Evolutionary conservation across 495 filamentous ascomycete species (phyloP).

Genomic region (Paragyromitra xinjiangensis): DNA sequence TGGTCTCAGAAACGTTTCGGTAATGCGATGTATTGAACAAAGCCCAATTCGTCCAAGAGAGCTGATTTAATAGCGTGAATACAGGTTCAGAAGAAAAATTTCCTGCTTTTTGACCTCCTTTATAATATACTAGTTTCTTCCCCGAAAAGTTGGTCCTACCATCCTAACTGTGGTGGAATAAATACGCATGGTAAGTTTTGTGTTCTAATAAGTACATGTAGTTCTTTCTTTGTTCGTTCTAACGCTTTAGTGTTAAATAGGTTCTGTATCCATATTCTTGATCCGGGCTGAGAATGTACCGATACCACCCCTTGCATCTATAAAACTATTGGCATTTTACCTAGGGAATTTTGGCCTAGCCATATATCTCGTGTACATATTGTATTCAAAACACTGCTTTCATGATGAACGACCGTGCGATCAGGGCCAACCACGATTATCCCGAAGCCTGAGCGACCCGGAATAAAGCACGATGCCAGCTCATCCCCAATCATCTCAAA

Average conservation of each 20-base stretch:
- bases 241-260: neutral
- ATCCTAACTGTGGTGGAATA: neutral
- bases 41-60: too few relatives aligned
- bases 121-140: neutral
- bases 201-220: neutral
- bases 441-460: neutral
- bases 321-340: constrained; percentile 9
- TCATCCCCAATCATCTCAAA: neutral
- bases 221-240: neutral
- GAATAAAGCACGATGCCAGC: neutral
- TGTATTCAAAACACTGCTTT: neutral
- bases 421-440: neutral
- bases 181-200: neutral
- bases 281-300: constrained; percentile 3
- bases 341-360: neutral
- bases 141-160: neutral
- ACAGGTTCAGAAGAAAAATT: too few relatives aligned
- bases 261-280: neutral
- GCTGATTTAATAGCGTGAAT: too few relatives aligned
- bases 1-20: too few relatives aligned
- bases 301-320: constrained; percentile 15
- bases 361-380: constrained; percentile 1
- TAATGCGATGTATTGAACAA: too few relatives aligned
- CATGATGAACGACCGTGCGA: constrained; percentile 18
- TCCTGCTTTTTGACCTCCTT: too few relatives aligned